Evolutionary conservation across 2,329 filamentous ascomycete genomes (phyloP), one percentile per base, ranked within the genome.

Genomic region (Phyllosticta citriasiana): DNA sequence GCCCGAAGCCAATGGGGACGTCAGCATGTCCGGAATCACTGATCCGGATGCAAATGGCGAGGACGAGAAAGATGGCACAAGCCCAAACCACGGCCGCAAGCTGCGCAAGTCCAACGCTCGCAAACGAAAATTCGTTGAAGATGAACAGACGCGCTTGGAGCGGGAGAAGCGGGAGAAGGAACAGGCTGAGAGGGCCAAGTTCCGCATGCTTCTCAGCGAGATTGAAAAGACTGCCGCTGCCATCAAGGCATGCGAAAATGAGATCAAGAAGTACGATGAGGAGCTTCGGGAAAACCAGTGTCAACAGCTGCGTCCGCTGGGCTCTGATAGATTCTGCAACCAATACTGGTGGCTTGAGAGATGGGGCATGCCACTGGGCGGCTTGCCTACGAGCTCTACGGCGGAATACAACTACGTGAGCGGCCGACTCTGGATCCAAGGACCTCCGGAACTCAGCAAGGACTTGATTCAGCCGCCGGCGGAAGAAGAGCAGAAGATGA

Each of bases 291-390:
- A 97, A 75, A 91, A 92, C 51, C 90, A 97, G 73, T 96, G 93
- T 68, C 90, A 92, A 40, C 87, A 94, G 64, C 96, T 92, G 19
- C 87, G 90, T 64, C 86, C 93, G 19, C 80, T 99, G 26, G 94
- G 94, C 63, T 93, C 94, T 72, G 94, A 99, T 75, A 86, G 94
- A 53, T 99, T 96, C 79, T 96, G 93, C 86, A 97, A 99, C 74
- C 85, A 93, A 59, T 99, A 97, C 75, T 97, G 95, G 79, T 99
- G 94, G 93, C 97, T 97, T 73, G 94, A 99, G 76, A 88, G 93
- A 64, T 99, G 97, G 70, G 94, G 92, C 25, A 97, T 97, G 92
- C 94, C 94, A 0, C 96, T 93, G 69, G 91, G 83, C 33, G 94
- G 94, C 4, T 80, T 97, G 60, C 92, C 92, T 0, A 84, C 83